Percentiles rank a stretch among this genome's conserved stretches.
phyloP scores from a whole-genome alignment of 2,329 filamentous ascomycete genomes.

The Scytalidium lignicola region DNA sequence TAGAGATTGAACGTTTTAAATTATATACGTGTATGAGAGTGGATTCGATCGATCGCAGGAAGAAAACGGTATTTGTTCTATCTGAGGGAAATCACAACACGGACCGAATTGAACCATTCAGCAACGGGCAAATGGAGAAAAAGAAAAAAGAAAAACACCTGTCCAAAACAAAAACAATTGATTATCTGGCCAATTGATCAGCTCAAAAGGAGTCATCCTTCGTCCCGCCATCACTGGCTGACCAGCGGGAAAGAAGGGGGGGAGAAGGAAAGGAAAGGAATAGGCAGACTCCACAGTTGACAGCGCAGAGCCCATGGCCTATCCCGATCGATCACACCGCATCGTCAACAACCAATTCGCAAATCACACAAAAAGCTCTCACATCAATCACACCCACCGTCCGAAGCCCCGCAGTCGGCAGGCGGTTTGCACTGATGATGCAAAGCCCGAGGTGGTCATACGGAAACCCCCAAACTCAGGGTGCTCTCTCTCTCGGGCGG shows the following conservation, averaged over 20 bases:
- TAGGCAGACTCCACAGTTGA: not conserved
- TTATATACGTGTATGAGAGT: too few species aligned
- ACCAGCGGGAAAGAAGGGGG: not conserved
- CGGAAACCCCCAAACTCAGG: too few species aligned
- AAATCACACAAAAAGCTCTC: not conserved
- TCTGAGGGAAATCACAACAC: not conserved
- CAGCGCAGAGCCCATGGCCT: not conserved
- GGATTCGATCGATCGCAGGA: too few species aligned
- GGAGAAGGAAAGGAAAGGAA: not conserved
- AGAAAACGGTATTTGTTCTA: too few species aligned
- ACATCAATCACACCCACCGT: too few species aligned
- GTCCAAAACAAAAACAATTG: not conserved
- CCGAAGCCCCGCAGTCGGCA: too few species aligned
- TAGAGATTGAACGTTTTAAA: too few species aligned
- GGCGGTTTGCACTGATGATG: too few species aligned
- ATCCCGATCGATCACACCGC: not conserved
- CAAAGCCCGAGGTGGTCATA: too few species aligned
- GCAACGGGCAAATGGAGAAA: not conserved
- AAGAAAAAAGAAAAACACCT: not conserved
- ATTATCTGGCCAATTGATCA: not conserved
- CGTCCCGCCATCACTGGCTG: not conserved
- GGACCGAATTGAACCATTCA: conserved; percentile 7
- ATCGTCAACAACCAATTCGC: not conserved
- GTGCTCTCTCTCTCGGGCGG: too few species aligned
- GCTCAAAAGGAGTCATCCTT: too few species aligned